A percentile compares a stretch with the other conserved stretches of the same genome.
Conservation (phyloP, 441 rosid species). For the Arabidopsis lyrata region DNA sequence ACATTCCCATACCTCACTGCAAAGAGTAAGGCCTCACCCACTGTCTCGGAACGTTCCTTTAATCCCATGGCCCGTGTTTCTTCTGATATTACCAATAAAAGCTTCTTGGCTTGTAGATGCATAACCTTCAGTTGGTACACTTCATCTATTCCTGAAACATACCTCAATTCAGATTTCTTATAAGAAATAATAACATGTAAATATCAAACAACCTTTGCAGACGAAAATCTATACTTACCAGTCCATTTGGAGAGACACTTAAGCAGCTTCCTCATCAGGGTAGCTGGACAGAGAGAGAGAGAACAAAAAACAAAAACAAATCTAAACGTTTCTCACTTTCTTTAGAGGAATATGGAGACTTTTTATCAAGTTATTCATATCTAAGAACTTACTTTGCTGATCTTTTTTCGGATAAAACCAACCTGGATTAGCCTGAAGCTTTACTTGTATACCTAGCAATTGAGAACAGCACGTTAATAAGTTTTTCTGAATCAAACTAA, state of each 20-base stretch:
- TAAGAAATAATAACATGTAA: neutral
- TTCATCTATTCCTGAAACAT: conserved; percentile 34
- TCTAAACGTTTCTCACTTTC: neutral
- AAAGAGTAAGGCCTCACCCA: conserved; percentile 46
- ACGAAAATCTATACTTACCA: conserved; percentile 12
- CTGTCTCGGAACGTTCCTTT: conserved; percentile 46
- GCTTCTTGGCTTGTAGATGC: conserved; percentile 46
- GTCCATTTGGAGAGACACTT: conserved; percentile 32
- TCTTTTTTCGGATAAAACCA: conserved; percentile 21
- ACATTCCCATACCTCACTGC: conserved; percentile 48
- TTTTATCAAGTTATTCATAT: neutral
- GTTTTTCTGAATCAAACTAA: neutral
- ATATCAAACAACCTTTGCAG: neutral
- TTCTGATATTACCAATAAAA: conserved; percentile 42
- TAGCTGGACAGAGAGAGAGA: neutral
- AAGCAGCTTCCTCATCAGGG: conserved; percentile 28
- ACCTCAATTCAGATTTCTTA: neutral
- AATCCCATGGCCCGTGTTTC: conserved; percentile 42
- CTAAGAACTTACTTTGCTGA: conserved; percentile 15
- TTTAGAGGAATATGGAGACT: neutral
- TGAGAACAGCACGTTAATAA: neutral
- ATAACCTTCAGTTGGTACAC: conserved; percentile 37
- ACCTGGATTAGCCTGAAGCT: conserved; percentile 34
- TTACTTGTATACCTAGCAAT: conserved; percentile 34
- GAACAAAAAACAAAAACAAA: neutral